Percentiles rank a stretch among this genome's conserved stretches.
These are phyloP conservation scores for Neoboletus subvelutipes DNA, from an alignment of 768 basidiomycete genomes.

Conservation along the genomic window DNA sequence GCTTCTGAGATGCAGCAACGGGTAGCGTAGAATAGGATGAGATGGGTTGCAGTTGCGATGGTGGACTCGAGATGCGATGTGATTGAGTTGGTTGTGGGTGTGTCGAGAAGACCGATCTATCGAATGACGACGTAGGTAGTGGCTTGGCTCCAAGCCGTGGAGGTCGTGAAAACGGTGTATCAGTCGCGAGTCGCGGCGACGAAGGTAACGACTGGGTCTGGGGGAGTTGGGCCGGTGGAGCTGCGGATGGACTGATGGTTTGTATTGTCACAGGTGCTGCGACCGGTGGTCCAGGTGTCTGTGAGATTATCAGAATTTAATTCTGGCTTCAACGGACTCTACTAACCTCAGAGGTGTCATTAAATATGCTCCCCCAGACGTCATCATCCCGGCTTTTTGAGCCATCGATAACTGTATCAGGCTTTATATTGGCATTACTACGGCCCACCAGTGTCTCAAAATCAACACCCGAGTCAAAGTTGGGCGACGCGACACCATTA, in stretches of 20 bases:
- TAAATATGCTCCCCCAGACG: constrained; percentile 80
- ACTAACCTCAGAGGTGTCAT: constrained; percentile 36
- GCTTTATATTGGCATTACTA: constrained; percentile 45
- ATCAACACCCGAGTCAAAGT: constrained; percentile 58
- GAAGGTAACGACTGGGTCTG: constrained; percentile 40
- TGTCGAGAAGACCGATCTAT: constrained; percentile 27
- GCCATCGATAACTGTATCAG: constrained; percentile 40
- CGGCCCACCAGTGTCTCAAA: constrained; percentile 87
- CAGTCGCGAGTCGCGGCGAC: constrained; percentile 35
- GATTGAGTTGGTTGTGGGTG: constrained; percentile 24
- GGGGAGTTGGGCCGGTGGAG: constrained; percentile 2
- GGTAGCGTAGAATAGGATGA: constrained; percentile 12
- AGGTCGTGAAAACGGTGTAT: constrained; percentile 34
- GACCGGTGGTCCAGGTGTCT: constrained; percentile 19
- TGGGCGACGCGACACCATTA: constrained; percentile 39
- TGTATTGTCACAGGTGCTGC: constrained; percentile 16
- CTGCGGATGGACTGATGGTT: constrained; percentile 14
- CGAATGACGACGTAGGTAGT: constrained; percentile 36
- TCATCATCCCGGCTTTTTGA: constrained; percentile 73
- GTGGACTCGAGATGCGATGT: constrained; percentile 19
- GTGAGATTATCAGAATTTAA: constrained; percentile 4
- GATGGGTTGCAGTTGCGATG: constrained; percentile 20
- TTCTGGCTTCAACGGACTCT: background rate
- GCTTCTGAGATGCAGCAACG: constrained; percentile 32
- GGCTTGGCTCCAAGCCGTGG: constrained; percentile 42